phyloP scores from a whole-genome alignment of 192 early-diverging fungal genomes.

The Podochytrium sp. region DNA sequence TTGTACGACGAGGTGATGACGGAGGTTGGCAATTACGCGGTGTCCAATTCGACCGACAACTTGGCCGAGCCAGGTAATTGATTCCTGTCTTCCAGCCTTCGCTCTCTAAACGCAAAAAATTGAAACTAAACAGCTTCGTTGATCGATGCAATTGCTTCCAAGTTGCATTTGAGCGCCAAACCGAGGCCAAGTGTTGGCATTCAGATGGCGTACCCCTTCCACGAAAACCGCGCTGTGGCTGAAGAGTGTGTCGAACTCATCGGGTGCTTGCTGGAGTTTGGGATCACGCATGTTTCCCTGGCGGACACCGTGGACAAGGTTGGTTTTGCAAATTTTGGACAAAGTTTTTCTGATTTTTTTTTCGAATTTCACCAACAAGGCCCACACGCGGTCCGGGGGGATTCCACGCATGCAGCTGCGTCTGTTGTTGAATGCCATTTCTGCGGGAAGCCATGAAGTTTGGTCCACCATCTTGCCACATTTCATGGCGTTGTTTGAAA shows the following conservation, averaged over 20 bases:
- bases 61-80: background rate
- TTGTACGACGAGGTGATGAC: constrained; percentile 34
- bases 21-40: constrained; percentile 31
- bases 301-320: constrained; percentile 45
- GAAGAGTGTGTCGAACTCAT: constrained; percentile 45
- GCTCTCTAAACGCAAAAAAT: background rate
- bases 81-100: background rate
- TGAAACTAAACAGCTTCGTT: background rate
- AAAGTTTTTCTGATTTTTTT: background rate
- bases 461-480: constrained; percentile 43
- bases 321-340: background rate
- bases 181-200: background rate
- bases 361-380: constrained; percentile 22
- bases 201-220: constrained; percentile 49
- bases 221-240: constrained; percentile 39
- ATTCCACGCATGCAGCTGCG: constrained; percentile 42
- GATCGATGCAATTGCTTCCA: background rate
- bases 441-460: constrained; percentile 33
- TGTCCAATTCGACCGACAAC: background rate
- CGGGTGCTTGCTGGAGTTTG: constrained; percentile 36
- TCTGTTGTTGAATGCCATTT: constrained; percentile 43
- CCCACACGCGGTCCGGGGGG: constrained; percentile 39
- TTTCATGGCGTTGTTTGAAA: constrained; percentile 42
- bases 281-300: constrained; percentile 32
- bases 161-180: background rate